phyloP scores from a whole-genome alignment of 2,329 filamentous ascomycete genomes.

The Rhexocercosporidium sp. region DNA sequence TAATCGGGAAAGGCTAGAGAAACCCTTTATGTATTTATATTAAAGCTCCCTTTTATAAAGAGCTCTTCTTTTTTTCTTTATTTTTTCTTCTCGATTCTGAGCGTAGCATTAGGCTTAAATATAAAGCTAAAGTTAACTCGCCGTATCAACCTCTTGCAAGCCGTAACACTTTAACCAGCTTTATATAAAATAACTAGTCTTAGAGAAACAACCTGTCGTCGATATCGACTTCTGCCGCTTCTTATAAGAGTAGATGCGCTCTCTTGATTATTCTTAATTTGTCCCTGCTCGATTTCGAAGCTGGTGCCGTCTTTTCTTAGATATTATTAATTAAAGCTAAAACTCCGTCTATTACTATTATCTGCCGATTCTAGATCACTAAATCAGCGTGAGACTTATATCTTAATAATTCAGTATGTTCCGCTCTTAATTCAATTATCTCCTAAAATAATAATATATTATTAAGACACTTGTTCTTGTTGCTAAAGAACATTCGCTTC shows the following conservation, averaged over 20 bases:
- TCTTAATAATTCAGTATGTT: slow-evolving; percentile 74
- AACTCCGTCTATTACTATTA: slow-evolving; percentile 67
- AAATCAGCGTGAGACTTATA: slow-evolving; percentile 74
- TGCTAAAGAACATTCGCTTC: slow-evolving; percentile 35
- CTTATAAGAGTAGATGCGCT: slow-evolving; percentile 47
- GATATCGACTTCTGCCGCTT: slow-evolving; percentile 62
- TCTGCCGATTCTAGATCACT: slow-evolving; percentile 65
- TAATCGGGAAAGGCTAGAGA: no score
- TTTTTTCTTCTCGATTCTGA: no score
- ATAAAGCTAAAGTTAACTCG: no score
- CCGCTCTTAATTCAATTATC: slow-evolving; percentile 73
- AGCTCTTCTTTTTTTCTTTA: no score
- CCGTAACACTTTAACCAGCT: slow-evolving; percentile 72
- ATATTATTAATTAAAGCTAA: slow-evolving; percentile 72
- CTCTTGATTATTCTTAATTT: slow-evolving; percentile 71
- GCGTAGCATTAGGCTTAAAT: no score
- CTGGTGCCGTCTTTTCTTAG: slow-evolving; percentile 59
- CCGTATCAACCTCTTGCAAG: no score
- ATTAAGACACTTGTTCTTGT: slow-evolving; percentile 51
- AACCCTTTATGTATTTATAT: no score
- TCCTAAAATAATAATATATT: slow-evolving; percentile 76
- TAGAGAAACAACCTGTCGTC: slow-evolving; percentile 77
- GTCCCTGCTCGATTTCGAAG: slow-evolving; percentile 62
- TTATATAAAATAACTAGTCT: slow-evolving; percentile 77
- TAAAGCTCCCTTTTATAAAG: no score